Percentiles rank a stretch among this genome's conserved stretches.
Evolutionary conservation across 1,284 basidiomycete species (phyloP).

Genomic region (Ustilago nuda): DNA sequence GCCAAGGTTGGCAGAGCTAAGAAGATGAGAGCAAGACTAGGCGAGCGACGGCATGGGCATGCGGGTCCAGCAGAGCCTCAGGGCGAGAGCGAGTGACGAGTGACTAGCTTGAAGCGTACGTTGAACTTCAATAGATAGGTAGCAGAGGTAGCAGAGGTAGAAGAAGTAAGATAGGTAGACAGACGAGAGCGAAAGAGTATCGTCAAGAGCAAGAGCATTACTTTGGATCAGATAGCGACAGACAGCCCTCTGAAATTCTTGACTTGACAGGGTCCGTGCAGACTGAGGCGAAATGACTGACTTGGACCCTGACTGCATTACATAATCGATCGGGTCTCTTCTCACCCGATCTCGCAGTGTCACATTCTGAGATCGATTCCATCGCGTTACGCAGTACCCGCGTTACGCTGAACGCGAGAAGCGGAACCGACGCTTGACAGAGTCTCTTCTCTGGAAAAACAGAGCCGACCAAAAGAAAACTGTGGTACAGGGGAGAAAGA

Average conservation of each 20-base stretch:
- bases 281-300: background rate
- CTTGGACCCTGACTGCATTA: constrained; percentile 39
- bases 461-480: constrained; percentile 1
- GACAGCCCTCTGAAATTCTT: constrained; percentile 14
- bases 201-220: background rate
- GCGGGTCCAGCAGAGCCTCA: background rate
- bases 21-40: background rate
- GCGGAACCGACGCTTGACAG: constrained; percentile 6
- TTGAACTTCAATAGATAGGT: background rate
- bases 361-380: background rate
- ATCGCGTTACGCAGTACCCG: background rate
- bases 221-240: constrained; percentile 12
- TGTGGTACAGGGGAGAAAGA: background rate
- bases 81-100: background rate
- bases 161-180: background rate
- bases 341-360: background rate
- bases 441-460: background rate
- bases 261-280: constrained; percentile 1
- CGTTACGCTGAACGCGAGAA: background rate
- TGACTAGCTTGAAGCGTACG: background rate
- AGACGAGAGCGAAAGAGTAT: background rate
- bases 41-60: background rate
- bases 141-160: too few relatives aligned
- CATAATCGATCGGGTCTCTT: constrained; percentile 2
- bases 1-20: background rate